phyloP scores from a whole-genome alignment of 2,329 filamentous ascomycete genomes.

The Coleophoma cylindrospora region DNA sequence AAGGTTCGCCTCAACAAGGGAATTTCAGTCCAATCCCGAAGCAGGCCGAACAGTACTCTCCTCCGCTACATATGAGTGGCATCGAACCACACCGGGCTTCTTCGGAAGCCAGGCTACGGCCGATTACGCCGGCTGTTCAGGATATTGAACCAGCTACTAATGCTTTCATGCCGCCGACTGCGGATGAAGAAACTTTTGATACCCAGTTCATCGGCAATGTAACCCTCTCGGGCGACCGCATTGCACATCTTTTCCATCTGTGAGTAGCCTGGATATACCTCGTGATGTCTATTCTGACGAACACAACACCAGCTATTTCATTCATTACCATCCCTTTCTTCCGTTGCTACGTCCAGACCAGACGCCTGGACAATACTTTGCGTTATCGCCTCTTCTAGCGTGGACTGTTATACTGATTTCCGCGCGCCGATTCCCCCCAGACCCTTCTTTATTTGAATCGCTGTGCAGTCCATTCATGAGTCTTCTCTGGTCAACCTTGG shows the following conservation, averaged over 20 bases:
- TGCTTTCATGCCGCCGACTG: background rate
- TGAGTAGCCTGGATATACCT: slow-evolving; percentile 20
- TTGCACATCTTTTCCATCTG: slow-evolving; percentile 38
- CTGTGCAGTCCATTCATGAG: slow-evolving; percentile 10
- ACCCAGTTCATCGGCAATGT: slow-evolving; percentile 1
- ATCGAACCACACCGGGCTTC: background rate
- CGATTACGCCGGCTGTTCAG: background rate
- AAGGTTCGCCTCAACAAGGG: slow-evolving; percentile 43
- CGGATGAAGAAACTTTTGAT: background rate
- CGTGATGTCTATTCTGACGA: slow-evolving; percentile 25
- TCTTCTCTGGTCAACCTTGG: slow-evolving; percentile 14
- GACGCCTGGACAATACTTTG: slow-evolving; percentile 51
- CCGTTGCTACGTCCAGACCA: slow-evolving; percentile 53
- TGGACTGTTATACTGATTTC: slow-evolving; percentile 63
- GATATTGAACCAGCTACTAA: background rate
- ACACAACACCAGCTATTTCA: slow-evolving; percentile 48
- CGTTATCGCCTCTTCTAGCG: slow-evolving; percentile 57
- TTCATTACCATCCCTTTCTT: slow-evolving; percentile 58
- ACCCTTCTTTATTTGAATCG: slow-evolving; percentile 41
- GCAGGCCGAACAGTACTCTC: slow-evolving; percentile 14
- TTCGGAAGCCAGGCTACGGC: background rate
- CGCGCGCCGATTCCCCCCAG: slow-evolving; percentile 51
- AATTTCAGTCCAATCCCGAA: slow-evolving; percentile 36
- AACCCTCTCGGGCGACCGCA: slow-evolving; percentile 11
- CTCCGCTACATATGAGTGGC: background rate